Conservation (phyloP, 164 flowering plant genomes). For the Pachysandra terminalis region DNA sequence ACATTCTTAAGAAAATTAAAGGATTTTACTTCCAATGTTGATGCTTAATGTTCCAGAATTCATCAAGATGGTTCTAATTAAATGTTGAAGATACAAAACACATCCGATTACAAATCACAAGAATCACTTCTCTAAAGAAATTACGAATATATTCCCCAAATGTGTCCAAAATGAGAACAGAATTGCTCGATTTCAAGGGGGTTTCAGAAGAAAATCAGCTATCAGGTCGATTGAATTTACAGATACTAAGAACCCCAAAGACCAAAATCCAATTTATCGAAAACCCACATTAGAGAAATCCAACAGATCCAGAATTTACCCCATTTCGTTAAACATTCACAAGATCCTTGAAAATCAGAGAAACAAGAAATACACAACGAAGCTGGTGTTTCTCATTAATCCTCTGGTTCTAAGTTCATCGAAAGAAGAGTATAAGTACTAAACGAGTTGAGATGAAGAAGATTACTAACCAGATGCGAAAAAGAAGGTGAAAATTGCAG, state of each 20-base stretch:
- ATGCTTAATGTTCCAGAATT: not conserved
- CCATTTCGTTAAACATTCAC: not conserved
- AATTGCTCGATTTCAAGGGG: not conserved
- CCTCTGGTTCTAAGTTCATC: not conserved
- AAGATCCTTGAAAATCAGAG: not conserved
- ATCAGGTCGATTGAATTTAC: not conserved
- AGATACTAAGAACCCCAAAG: not conserved
- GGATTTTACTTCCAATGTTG: not conserved
- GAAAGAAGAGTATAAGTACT: not conserved
- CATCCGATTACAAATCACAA: too few relatives aligned
- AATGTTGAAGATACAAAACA: not conserved
- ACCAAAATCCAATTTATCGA: not conserved
- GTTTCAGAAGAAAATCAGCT: not conserved
- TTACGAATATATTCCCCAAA: not conserved
- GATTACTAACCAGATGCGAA: constrained; percentile 75
- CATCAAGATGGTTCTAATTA: not conserved
- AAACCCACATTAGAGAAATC: not conserved
- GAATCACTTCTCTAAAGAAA: not conserved
- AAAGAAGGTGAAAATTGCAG: constrained; percentile 75
- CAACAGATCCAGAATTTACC: not conserved
- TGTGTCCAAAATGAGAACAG: not conserved
- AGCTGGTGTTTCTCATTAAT: not conserved
- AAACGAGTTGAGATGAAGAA: not conserved
- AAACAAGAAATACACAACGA: too few relatives aligned
- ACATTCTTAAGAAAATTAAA: not conserved